phyloP scores from a whole-genome alignment of 2,329 filamentous ascomycete species.

The Metarhizium album region DNA sequence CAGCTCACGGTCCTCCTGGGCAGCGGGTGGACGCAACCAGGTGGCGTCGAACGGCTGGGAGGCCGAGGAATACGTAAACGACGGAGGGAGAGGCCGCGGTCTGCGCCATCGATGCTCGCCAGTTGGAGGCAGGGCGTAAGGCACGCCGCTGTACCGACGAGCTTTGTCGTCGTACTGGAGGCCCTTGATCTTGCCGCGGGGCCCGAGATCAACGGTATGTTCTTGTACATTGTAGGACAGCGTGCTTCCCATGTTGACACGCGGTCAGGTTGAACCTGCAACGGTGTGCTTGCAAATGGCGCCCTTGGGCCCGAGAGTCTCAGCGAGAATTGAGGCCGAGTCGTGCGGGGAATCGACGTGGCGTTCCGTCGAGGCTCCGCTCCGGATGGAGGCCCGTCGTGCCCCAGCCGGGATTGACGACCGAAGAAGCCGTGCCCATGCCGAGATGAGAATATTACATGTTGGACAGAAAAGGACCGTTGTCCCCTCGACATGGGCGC shows the following conservation, averaged over 20 bases:
- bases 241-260: constrained; percentile 14
- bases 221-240: constrained; percentile 15
- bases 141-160: constrained; percentile 23
- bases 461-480: too few relatives aligned
- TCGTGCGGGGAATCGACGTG: too few relatives aligned
- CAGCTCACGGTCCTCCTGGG: constrained; percentile 19
- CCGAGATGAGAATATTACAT: too few relatives aligned
- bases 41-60: constrained; percentile 25
- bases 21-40: constrained; percentile 25
- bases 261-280: too few relatives aligned
- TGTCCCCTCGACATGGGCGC: too few relatives aligned
- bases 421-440: too few relatives aligned
- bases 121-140: constrained; percentile 29
- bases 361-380: too few relatives aligned
- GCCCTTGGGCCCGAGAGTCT: too few relatives aligned
- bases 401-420: too few relatives aligned
- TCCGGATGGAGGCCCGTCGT: too few relatives aligned
- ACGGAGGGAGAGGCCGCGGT: constrained; percentile 20
- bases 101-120: constrained; percentile 27
- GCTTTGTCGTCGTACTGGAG: constrained; percentile 24
- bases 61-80: constrained; percentile 16
- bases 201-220: constrained; percentile 14
- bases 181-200: constrained; percentile 20
- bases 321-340: too few relatives aligned
- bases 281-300: too few relatives aligned